Evolutionary conservation across 495 filamentous ascomycete genomes (phyloP), one percentile per base, ranked within the genome.

Genomic region (Terfezia boudieri): DNA sequence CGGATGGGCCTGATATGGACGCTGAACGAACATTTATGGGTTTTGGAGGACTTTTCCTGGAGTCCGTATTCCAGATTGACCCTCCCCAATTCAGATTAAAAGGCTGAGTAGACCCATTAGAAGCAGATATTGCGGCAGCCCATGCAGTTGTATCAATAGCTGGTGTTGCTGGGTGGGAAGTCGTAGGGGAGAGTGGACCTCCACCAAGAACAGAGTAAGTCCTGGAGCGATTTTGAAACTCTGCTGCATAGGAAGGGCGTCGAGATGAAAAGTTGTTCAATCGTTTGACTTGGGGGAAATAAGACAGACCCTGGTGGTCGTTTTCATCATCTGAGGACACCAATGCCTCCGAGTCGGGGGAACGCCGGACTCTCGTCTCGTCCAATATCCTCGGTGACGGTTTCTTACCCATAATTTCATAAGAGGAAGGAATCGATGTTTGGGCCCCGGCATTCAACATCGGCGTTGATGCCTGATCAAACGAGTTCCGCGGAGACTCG

Each of bases 281-380:
- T 73, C 74, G 62, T 72, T 65, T 57, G 50, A 54, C 52, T 53
- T 61, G 60, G 50, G 56, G 38, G 56, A 65, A 65, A 57, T 66
- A 65, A 41, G 63, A 63, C 49, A 58, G 73, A 41, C 71, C 72
- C 55, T 70, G 74, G 46, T 67, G 58, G 49, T 81, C 86, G 37
- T 70, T 74, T 64, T 95, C 88, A 61, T 95, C 88, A 63, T 95
- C 88, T 3, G 88, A 94, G 57, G 87, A 94, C 38, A 83, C 85
- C 50, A 95, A 70, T 46, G 87, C 88, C 63, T 95, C 88, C 8
- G 87, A 94, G 62, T 94, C 88, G 14, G 88, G 88, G 7, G 88
- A 94, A 54, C 82, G 80, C 59, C 83, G 78, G 43, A 77, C 68
- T 59, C 83, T 80, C 53, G 80, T 70, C 64, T 83, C 87, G 55